phyloP scores from a whole-genome alignment of 140 eudicot genomes.

The Ambrosia hybrid region DNA sequence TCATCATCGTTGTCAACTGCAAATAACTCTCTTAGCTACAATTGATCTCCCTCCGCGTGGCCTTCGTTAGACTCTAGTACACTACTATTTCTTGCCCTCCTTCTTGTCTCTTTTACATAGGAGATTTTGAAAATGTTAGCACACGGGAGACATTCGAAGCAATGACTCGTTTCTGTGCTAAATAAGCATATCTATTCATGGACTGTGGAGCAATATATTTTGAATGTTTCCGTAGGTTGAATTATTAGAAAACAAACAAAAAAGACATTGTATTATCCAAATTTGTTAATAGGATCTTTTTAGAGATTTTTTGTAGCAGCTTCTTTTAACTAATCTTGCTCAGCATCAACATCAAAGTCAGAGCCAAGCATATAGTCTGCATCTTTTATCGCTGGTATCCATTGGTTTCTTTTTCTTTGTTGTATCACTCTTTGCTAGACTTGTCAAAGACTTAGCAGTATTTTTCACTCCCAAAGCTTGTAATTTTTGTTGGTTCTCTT shows the following conservation, averaged over 20 bases:
- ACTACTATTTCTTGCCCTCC: too few species aligned
- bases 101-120: not conserved
- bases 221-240: not conserved
- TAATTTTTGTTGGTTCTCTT: too few species aligned
- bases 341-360: not conserved
- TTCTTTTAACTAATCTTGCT: not conserved
- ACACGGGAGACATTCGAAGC: not conserved
- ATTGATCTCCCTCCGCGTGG: not conserved
- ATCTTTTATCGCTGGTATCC: not conserved
- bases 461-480: not conserved
- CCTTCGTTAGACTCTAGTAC: too few species aligned
- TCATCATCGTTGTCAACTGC: not conserved
- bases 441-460: slow-evolving; percentile 2
- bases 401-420: not conserved
- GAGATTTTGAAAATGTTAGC: not conserved
- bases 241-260: not conserved
- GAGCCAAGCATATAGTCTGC: not conserved
- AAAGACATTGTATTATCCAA: too few species aligned
- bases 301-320: not conserved
- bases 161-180: not conserved
- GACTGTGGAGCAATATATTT: not conserved
- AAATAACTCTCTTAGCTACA: slow-evolving; percentile 8
- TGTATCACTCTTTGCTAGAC: not conserved
- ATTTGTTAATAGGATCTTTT: not conserved
- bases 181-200: not conserved